A percentile compares a stretch with the other conserved stretches of the same genome.
Conservation (phyloP, 2,329 filamentous ascomycete genomes). For the Claviceps africana region DNA sequence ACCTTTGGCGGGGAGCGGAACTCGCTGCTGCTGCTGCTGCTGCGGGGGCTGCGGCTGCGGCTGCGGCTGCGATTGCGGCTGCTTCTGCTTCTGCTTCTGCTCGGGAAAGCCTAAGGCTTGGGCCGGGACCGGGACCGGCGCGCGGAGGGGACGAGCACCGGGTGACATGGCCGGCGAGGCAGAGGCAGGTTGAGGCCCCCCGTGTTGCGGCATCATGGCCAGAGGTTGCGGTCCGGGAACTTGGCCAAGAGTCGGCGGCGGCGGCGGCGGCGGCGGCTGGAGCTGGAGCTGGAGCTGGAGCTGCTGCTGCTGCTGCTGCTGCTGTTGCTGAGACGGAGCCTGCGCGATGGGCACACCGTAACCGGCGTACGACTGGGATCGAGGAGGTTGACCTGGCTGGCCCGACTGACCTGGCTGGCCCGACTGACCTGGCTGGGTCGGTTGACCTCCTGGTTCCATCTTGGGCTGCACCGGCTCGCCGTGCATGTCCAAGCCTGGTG, state of each 20-base stretch:
- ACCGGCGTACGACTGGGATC: conserved; percentile 24
- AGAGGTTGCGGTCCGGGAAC: conserved; percentile 14
- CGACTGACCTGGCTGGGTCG: neutral
- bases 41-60: conserved; percentile 8
- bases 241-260: conserved; percentile 2
- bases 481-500: conserved; percentile 28
- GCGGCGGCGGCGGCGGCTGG: conserved; percentile 2
- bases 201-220: conserved; percentile 21
- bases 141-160: conserved; percentile 25
- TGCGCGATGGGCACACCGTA: conserved; percentile 35
- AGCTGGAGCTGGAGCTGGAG: conserved; percentile 6
- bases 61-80: conserved; percentile 9
- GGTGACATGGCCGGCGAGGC: conserved; percentile 33
- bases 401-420: conserved; percentile 4
- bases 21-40: conserved; percentile 6
- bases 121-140: conserved; percentile 16
- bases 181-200: conserved; percentile 22
- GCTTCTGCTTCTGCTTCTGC: conserved; percentile 7
- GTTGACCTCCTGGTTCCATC: conserved; percentile 22
- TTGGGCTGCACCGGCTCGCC: conserved; percentile 33
- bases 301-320: conserved; percentile 11
- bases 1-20: conserved; percentile 2
- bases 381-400: conserved; percentile 14
- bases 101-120: conserved; percentile 32
- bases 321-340: conserved; percentile 19